phyloP scores from a whole-genome alignment of 192 early-diverging fungal species.

The Podila epicladia region DNA sequence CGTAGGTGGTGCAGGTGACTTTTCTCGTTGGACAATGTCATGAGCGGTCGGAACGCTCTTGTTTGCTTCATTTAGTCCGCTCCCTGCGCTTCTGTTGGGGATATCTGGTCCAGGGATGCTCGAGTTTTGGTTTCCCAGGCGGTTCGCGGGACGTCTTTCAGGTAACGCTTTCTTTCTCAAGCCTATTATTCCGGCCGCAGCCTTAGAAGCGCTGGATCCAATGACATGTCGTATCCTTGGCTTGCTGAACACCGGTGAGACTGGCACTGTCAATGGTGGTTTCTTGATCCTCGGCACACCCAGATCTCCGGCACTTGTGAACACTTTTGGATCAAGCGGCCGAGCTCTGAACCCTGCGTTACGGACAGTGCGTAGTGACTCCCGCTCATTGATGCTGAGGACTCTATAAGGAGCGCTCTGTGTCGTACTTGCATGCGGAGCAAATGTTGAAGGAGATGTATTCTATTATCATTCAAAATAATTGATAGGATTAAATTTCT shows the following conservation, averaged over 20 bases:
- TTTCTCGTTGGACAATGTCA: no score
- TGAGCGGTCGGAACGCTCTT: background rate
- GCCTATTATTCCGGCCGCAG: background rate
- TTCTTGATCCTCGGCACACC: conserved; percentile 34
- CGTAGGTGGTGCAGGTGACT: background rate
- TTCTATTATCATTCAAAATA: background rate
- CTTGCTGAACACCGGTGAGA: conserved; percentile 36
- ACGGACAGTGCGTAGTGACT: conserved; percentile 10
- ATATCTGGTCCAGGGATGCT: no score
- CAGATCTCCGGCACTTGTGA: conserved; percentile 32
- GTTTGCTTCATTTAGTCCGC: background rate
- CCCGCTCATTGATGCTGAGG: conserved; percentile 25
- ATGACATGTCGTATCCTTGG: conserved; percentile 1
- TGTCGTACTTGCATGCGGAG: background rate
- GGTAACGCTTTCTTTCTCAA: background rate
- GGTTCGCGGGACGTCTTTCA: background rate
- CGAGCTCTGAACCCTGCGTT: conserved; percentile 9
- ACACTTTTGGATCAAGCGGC: conserved; percentile 24
- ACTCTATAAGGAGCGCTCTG: conserved; percentile 18
- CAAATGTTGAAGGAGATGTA: background rate
- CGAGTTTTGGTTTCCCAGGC: background rate
- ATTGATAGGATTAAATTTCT: no score
- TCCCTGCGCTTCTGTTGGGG: no score
- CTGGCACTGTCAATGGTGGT: conserved; percentile 25
- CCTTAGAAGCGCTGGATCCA: background rate